Conservation (phyloP, 2,329 filamentous ascomycete species). For the Blastomyces gilchristii region DNA sequence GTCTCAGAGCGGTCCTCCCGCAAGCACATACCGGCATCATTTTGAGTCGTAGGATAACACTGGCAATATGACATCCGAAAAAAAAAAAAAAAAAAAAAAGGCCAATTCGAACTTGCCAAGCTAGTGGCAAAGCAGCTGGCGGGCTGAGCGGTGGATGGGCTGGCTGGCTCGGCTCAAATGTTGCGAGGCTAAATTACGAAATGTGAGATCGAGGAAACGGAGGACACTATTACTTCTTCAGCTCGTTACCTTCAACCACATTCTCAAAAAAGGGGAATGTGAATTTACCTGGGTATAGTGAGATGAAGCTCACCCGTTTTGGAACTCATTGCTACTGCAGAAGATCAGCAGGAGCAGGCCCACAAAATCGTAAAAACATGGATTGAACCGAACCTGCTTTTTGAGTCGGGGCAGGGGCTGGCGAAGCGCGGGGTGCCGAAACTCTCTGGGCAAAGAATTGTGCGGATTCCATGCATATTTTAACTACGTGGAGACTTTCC, state of each 20-base stretch:
- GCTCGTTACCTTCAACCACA: not conserved
- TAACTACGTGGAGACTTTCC: not conserved
- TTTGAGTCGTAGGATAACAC: not conserved
- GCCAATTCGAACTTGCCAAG: not conserved
- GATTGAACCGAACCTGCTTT: not conserved
- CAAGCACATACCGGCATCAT: not conserved
- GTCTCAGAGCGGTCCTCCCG: not conserved
- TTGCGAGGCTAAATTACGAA: not conserved
- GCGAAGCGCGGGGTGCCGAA: not conserved
- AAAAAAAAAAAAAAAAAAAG: too few relatives aligned
- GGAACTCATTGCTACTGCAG: not conserved
- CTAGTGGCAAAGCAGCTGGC: not conserved
- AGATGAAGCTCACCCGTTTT: not conserved
- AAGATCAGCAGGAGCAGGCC: not conserved
- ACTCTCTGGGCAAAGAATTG: not conserved
- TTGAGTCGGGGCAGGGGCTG: not conserved
- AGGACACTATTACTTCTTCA: not conserved
- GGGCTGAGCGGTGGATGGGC: not conserved
- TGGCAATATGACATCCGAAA: not conserved
- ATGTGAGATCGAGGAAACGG: not conserved
- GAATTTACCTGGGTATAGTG: not conserved
- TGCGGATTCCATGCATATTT: not conserved
- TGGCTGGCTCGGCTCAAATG: not conserved
- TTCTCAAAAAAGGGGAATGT: not conserved
- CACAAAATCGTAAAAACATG: not conserved